Evolutionary conservation across 2,329 filamentous ascomycete genomes (phyloP).

Genomic region (Talaromyces funiculosus): DNA sequence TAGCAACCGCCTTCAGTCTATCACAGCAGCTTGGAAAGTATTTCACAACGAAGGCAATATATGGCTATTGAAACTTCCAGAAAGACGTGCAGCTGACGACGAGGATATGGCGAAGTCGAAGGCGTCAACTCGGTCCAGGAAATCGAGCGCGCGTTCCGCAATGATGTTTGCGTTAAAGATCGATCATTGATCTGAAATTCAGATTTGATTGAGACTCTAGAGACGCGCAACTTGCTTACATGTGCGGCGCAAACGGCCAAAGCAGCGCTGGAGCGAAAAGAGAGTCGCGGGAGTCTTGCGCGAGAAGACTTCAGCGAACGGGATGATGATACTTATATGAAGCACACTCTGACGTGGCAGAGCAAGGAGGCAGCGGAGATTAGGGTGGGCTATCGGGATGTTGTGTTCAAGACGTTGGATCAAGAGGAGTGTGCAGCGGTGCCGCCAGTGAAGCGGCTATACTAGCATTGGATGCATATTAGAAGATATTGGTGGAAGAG

Average conservation of each 20-base stretch:
- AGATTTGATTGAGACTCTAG: constrained; percentile 91
- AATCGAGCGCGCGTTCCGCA: constrained; percentile 68
- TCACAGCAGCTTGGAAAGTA: not conserved
- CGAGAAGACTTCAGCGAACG: constrained; percentile 94
- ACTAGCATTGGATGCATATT: constrained; percentile 25
- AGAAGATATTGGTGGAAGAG: not conserved
- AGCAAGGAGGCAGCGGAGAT: constrained; percentile 74
- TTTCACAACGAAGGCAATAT: not conserved
- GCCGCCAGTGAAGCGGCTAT: constrained; percentile 78
- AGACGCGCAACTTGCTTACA: constrained; percentile 89
- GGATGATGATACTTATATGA: constrained; percentile 97
- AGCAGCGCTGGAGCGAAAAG: constrained; percentile 87
- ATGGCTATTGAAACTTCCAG: not conserved
- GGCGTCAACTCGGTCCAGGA: constrained; percentile 81
- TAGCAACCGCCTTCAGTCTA: not conserved
- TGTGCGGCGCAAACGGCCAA: constrained; percentile 95
- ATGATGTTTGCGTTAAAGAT: constrained; percentile 93
- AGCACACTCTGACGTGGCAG: constrained; percentile 96
- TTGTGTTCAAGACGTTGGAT: constrained; percentile 78
- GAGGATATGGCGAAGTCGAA: constrained; percentile 53
- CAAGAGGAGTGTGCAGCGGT: constrained; percentile 95
- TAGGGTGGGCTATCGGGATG: constrained; percentile 77
- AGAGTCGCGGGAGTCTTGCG: constrained; percentile 93
- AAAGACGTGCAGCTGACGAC: not conserved
- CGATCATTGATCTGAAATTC: constrained; percentile 99